Evolutionary conservation across 495 filamentous ascomycete genomes (phyloP).

Genomic region (Geoglossum glabrum): DNA sequence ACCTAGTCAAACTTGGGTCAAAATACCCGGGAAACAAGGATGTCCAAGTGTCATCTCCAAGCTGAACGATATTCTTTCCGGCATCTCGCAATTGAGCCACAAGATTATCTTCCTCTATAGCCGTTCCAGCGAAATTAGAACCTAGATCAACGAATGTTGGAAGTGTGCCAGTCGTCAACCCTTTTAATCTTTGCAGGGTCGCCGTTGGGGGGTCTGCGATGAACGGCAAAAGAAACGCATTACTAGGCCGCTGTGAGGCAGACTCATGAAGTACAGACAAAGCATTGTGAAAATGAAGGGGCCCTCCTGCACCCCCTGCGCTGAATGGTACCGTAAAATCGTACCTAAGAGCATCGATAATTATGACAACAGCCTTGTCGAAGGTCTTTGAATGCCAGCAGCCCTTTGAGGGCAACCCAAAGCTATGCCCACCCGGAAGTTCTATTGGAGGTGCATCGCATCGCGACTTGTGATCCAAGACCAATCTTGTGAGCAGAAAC

Average conservation of each 20-base stretch:
- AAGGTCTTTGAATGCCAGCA: conserved; percentile 95
- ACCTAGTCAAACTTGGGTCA: conserved; percentile 56
- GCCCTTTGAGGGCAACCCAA: conserved; percentile 37
- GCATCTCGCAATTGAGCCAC: conserved; percentile 61
- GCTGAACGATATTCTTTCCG: conserved; percentile 72
- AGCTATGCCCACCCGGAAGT: conserved; percentile 18
- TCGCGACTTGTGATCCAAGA: conserved; percentile 71
- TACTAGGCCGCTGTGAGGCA: conserved; percentile 45
- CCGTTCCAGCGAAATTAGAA: conserved; percentile 85
- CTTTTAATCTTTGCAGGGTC: conserved; percentile 82
- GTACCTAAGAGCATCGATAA: conserved; percentile 88
- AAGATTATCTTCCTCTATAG: conserved; percentile 95
- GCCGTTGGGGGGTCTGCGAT: conserved; percentile 93
- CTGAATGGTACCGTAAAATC: conserved; percentile 84
- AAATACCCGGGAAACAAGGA: conserved; percentile 83
- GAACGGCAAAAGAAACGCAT: conserved; percentile 82
- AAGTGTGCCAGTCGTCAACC: conserved; percentile 82
- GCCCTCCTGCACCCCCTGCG: conserved; percentile 24
- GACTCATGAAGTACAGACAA: conserved; percentile 72
- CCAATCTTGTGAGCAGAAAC: conserved; percentile 85
- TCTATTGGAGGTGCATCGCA: conserved; percentile 54
- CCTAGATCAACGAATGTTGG: conserved; percentile 89
- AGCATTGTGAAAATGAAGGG: conserved; percentile 64
- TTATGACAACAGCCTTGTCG: conserved; percentile 71
- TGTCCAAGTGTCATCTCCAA: conserved; percentile 95